Evolutionary conservation across 345 rosid species (phyloP).

Genomic region (Citrus mangshanensis): DNA sequence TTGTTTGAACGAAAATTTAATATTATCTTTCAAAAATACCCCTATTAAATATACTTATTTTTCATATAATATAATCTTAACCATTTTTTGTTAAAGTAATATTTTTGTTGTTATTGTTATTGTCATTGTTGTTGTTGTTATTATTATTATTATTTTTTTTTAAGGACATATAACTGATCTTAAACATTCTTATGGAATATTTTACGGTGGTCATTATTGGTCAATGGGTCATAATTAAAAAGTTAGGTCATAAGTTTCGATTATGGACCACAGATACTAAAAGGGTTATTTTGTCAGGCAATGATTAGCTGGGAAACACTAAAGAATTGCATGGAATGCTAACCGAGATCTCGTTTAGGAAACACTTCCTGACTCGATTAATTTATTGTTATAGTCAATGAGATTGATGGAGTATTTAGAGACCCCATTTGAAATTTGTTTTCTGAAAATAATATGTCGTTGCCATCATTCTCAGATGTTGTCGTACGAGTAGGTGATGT

Average conservation of each 20-base stretch:
- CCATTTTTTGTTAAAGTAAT: too few relatives aligned
- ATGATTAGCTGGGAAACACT: constrained; percentile 1
- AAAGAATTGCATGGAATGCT: not conserved
- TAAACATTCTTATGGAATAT: not conserved
- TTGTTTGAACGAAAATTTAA: fast-evolving
- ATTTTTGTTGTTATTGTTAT: not conserved
- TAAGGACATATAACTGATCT: not conserved
- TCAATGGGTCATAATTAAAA: not conserved
- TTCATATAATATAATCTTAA: too few relatives aligned
- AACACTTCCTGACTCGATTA: constrained; percentile 1
- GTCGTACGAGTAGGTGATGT: not conserved
- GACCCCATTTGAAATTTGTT: constrained; percentile 1
- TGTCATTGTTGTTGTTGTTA: fast-evolving
- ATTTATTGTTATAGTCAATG: constrained; percentile 10
- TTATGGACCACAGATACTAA: constrained; percentile 8
- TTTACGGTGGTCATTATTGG: not conserved
- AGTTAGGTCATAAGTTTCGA: not conserved
- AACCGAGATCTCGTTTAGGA: constrained; percentile 4
- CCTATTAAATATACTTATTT: too few relatives aligned
- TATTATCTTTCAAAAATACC: too few relatives aligned
- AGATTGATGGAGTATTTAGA: not conserved
- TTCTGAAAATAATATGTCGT: not conserved
- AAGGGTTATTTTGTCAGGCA: constrained; percentile 6
- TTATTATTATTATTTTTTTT: not conserved
- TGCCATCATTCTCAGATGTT: constrained; percentile 10